phyloP scores from a whole-genome alignment of 192 early-diverging fungal species.

The Chytriomyces hyalinus region DNA sequence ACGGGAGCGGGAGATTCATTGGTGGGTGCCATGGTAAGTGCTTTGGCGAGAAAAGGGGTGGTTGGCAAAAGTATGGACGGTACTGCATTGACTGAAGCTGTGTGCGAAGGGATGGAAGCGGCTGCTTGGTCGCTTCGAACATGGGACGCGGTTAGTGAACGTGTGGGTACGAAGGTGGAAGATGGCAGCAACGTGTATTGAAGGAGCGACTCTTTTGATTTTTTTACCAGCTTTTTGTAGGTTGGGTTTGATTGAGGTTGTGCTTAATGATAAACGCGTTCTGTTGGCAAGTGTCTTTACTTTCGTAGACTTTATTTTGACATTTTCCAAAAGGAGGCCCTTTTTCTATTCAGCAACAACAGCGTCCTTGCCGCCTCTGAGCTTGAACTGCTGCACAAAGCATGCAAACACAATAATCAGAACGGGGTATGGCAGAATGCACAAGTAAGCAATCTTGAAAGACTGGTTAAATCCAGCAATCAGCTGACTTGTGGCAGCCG shows the following conservation, averaged over 20 bases:
- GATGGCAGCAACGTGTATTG: too few relatives aligned
- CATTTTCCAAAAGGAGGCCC: too few relatives aligned
- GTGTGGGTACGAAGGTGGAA: too few relatives aligned
- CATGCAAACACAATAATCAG: conserved; percentile 46
- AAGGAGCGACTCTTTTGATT: too few relatives aligned
- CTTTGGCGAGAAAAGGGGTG: conserved; percentile 8
- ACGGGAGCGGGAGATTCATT: conserved; percentile 83
- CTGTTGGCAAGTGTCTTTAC: too few relatives aligned
- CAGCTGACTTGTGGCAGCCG: conserved; percentile 13
- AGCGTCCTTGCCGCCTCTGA: not conserved
- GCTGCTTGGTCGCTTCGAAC: conserved; percentile 26
- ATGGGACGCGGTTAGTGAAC: conserved; percentile 35
- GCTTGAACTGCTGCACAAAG: conserved; percentile 45
- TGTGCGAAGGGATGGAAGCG: conserved; percentile 29
- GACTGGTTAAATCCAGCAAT: conserved; percentile 38
- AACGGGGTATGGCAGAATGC: conserved; percentile 42
- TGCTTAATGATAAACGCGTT: too few relatives aligned
- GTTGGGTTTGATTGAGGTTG: too few relatives aligned
- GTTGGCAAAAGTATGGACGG: not conserved
- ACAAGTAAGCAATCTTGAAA: conserved; percentile 29
- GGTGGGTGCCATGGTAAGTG: conserved; percentile 44
- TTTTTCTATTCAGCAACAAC: not conserved
- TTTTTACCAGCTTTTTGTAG: too few relatives aligned
- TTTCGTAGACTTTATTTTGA: too few relatives aligned
- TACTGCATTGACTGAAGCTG: conserved; percentile 10